These are phyloP conservation scores for Passiflora organensis DNA, from an alignment of 345 rosid genomes.

Conservation along the genomic window DNA sequence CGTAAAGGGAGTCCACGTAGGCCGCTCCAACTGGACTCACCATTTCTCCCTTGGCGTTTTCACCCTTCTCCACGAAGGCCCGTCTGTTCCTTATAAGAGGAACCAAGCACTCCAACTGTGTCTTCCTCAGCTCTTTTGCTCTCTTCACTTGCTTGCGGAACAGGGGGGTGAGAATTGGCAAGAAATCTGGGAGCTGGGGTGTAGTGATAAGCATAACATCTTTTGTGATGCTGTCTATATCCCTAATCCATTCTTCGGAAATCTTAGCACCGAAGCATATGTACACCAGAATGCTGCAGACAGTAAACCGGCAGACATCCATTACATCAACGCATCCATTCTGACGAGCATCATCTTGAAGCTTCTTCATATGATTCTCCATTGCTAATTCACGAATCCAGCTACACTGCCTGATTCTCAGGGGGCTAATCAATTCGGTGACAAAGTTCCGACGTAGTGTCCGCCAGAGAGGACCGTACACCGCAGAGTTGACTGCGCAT, in stretches of 20 bases:
- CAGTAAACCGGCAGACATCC: constrained; percentile 63
- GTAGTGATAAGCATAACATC: constrained; percentile 81
- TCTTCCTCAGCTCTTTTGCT: constrained; percentile 62
- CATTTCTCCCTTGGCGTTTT: constrained; percentile 48
- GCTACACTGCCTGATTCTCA: constrained; percentile 67
- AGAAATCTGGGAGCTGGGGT: constrained; percentile 71
- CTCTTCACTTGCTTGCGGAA: constrained; percentile 54
- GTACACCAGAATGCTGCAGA: constrained; percentile 75
- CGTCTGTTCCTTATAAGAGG: constrained; percentile 66
- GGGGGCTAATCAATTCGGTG: constrained; percentile 62
- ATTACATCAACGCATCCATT: constrained; percentile 68
- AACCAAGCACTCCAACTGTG: constrained; percentile 67
- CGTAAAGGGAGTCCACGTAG: constrained; percentile 71
- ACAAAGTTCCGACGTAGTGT: constrained; percentile 74
- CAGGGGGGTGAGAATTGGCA: constrained; percentile 69
- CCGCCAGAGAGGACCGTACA: constrained; percentile 81
- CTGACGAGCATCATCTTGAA: constrained; percentile 42
- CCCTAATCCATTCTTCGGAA: constrained; percentile 47
- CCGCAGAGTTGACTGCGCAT: constrained; percentile 87
- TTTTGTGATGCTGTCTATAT: constrained; percentile 64
- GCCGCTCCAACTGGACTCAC: constrained; percentile 95
- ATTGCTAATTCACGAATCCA: constrained; percentile 88
- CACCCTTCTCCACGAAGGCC: constrained; percentile 45
- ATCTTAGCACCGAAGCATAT: constrained; percentile 89
- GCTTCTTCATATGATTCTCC: constrained; percentile 59